Percentiles rank a stretch among this genome's conserved stretches.
Evolutionary conservation across 768 basidiomycete genomes (phyloP).

Genomic region (Suillus plorans): DNA sequence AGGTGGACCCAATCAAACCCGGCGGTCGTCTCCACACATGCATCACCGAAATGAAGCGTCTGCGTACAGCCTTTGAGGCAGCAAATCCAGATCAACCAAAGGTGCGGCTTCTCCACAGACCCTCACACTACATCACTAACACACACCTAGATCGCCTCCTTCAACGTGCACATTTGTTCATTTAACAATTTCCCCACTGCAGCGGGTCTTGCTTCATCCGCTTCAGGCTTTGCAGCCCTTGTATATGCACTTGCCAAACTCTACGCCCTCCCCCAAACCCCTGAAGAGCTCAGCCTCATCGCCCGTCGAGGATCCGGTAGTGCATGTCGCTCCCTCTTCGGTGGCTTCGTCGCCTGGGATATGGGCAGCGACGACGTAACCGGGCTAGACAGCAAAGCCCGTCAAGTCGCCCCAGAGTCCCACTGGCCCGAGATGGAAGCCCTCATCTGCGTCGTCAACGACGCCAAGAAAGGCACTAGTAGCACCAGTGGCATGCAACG

Average conservation of each 20-base stretch:
- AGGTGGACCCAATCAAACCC: constrained; percentile 83
- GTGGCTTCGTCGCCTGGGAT: constrained; percentile 97
- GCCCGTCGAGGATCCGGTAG: constrained; percentile 98
- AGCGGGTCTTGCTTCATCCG: constrained; percentile 95
- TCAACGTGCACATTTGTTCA: constrained; percentile 84
- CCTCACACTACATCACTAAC: constrained; percentile 9
- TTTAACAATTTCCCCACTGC: constrained; percentile 99
- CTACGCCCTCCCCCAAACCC: constrained; percentile 75
- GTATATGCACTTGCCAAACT: constrained; percentile 85
- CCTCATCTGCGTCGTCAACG: constrained; percentile 94
- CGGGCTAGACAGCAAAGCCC: constrained; percentile 86
- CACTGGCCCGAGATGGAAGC: constrained; percentile 98
- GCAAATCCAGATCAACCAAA: constrained; percentile 62
- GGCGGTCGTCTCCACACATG: constrained; percentile 81
- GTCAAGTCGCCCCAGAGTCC: constrained; percentile 76
- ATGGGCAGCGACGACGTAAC: constrained; percentile 57
- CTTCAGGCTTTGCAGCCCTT: constrained; percentile 95
- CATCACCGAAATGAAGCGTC: constrained; percentile 80
- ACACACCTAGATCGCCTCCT: constrained; percentile 57
- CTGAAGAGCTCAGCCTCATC: constrained; percentile 86
- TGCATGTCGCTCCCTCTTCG: constrained; percentile 95
- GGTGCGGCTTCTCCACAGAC: constrained; percentile 38
- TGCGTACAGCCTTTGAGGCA: constrained; percentile 75
- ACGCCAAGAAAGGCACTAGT: constrained; percentile 94
- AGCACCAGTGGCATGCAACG: constrained; percentile 97